These are phyloP conservation scores for Botrytis cinerea DNA, from an alignment of 2,329 filamentous ascomycete genomes.

Conservation along the genomic window DNA sequence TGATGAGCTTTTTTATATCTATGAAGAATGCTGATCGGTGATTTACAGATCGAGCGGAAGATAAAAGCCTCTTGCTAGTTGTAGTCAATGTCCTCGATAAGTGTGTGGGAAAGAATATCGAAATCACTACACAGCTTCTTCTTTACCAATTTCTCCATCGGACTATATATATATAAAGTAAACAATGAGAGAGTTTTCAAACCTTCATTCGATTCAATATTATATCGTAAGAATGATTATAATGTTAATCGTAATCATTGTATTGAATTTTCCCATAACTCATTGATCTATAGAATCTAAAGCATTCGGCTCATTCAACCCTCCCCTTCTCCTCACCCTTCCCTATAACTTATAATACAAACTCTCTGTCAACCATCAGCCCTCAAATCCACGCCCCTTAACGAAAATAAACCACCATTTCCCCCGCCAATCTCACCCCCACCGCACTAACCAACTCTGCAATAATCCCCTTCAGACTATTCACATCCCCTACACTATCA, in stretches of 20 bases:
- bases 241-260: neutral
- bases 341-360: neutral
- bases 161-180: too few relatives aligned
- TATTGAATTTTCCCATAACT: neutral
- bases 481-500: constrained; percentile 51
- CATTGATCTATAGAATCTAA: neutral
- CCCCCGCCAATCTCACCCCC: constrained; percentile 57
- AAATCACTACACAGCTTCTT: too few relatives aligned
- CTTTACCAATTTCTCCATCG: too few relatives aligned
- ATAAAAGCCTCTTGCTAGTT: too few relatives aligned
- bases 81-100: too few relatives aligned
- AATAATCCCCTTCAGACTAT: constrained; percentile 60
- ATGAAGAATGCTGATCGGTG: too few relatives aligned
- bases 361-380: fast-evolving
- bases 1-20: too few relatives aligned
- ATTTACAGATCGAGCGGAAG: too few relatives aligned
- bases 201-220: too few relatives aligned
- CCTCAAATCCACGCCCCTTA: neutral
- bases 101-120: too few relatives aligned
- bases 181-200: too few relatives aligned
- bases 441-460: constrained; percentile 68
- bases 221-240: too few relatives aligned
- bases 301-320: neutral
- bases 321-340: neutral
- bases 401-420: constrained; percentile 3